Base-by-base conservation (phyloP, 441 rosid genomes). In the Pelargonium citronellum region DNA sequence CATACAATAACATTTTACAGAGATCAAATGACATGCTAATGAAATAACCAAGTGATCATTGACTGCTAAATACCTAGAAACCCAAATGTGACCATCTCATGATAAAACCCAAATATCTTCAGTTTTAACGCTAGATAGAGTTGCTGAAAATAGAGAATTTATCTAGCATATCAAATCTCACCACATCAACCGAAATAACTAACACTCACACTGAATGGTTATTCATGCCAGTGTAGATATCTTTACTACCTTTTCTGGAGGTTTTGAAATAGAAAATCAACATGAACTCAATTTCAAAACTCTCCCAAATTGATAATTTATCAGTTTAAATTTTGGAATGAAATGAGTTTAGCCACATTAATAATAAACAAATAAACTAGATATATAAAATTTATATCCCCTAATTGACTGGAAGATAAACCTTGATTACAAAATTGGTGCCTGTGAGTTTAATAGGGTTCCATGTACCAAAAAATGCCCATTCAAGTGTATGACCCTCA, bases 1-100 rank as follows among this genome's bases (percentile, higher is more conserved):
- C 11, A 46, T 11, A 20, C 15, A 39, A 47, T 57, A 58, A 55
- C 12, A 49, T n/a, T 71, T 51, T 51, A 15, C 41, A 77, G 20
- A 53, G 22, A 63, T 24, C 47, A 30, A 37, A 57, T 47, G 20
- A 11, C 10, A 65, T 27, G 30, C 30, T 27, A 27, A 27, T 2
- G 3, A 27, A 27, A 27, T 27, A 27, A 27, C 30, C 30, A 27
- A 27, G 30, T 27, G 30, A 49, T 16, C 57, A 49, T 49, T 7
- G n/a, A 49, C 57, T 47, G 57, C 11, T 49, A 51, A 27, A 27
- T 13, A 13, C 11, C 57, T 49, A 0, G 3, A n/a, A 15, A 49
- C 4, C 57, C 57, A 49, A 49, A 49, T 3, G 13, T n/a, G 5
- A 12, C 57, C 13, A 2, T 49, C 57, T 49, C 30, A 27, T 27